phyloP scores from a whole-genome alignment of 768 basidiomycete species.

The Cantharellus anzutake region DNA sequence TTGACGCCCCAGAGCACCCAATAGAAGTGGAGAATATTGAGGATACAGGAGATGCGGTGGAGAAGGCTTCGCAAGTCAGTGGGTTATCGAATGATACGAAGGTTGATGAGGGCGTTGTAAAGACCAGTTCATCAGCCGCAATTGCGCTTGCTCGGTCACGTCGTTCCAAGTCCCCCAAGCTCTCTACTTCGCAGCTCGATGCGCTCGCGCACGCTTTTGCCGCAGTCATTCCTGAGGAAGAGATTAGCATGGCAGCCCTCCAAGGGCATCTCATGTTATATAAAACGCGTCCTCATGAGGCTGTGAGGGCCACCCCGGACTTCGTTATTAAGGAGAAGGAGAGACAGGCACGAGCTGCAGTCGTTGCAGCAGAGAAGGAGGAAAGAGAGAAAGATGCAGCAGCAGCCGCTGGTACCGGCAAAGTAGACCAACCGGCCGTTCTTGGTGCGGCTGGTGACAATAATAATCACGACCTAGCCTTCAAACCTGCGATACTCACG shows the following conservation, averaged over 20 bases:
- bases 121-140: neutral
- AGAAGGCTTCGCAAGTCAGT: neutral
- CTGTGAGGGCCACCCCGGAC: neutral
- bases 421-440: too few relatives aligned
- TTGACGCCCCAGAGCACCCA: slow-evolving; percentile 1
- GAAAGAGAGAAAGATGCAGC: neutral
- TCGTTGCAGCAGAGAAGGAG: slow-evolving; percentile 29
- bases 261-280: slow-evolving; percentile 51
- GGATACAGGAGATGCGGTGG: neutral
- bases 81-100: neutral
- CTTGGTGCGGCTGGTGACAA: too few relatives aligned
- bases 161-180: neutral
- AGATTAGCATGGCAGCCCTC: slow-evolving; percentile 25
- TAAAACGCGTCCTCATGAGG: slow-evolving; percentile 32
- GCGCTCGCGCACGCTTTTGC: slow-evolving; percentile 39
- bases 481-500: too few relatives aligned
- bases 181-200: slow-evolving; percentile 23
- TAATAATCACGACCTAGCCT: too few relatives aligned
- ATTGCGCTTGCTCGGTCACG: neutral
- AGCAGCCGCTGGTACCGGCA: too few relatives aligned
- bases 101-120: neutral
- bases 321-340: neutral
- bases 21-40: neutral
- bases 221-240: slow-evolving; percentile 28
- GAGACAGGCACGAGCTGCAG: slow-evolving; percentile 6